A percentile compares a stretch with the other conserved stretches of the same genome.
Conservation (phyloP, 83 land plant species). For the Isoetes engelmannii region DNA sequence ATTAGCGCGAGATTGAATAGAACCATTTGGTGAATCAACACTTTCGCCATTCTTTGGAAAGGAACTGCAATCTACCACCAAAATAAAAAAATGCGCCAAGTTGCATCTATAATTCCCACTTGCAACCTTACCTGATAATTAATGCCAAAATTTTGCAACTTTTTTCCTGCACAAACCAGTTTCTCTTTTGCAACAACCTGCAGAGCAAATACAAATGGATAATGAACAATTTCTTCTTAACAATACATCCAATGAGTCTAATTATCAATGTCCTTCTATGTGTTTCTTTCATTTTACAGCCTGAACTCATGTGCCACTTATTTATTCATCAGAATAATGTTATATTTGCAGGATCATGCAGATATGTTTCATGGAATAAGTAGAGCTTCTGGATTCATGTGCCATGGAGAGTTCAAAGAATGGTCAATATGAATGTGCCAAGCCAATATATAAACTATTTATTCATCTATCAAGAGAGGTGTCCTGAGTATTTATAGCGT, state of each 20-base stretch:
- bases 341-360: too few relatives aligned
- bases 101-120: constrained; percentile 1
- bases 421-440: too few relatives aligned
- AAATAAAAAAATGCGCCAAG: not conserved
- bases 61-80: constrained; percentile 1
- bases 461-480: too few relatives aligned
- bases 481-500: too few relatives aligned
- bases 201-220: not conserved
- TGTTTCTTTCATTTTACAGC: too few relatives aligned
- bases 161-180: constrained; percentile 96
- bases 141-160: constrained; percentile 81
- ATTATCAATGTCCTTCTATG: too few relatives aligned
- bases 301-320: too few relatives aligned
- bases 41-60: constrained; percentile 38
- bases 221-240: too few relatives aligned
- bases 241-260: too few relatives aligned
- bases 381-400: not conserved
- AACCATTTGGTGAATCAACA: constrained; percentile 36
- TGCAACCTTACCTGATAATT: constrained; percentile 54
- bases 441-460: too few relatives aligned
- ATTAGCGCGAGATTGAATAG: constrained; percentile 44
- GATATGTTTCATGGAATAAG: not conserved
- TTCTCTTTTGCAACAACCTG: constrained; percentile 82
- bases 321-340: too few relatives aligned
- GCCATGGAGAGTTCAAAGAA: too few relatives aligned